phyloP scores from a whole-genome alignment of 148 eudicot genomes.

The Beta vulgaris region DNA sequence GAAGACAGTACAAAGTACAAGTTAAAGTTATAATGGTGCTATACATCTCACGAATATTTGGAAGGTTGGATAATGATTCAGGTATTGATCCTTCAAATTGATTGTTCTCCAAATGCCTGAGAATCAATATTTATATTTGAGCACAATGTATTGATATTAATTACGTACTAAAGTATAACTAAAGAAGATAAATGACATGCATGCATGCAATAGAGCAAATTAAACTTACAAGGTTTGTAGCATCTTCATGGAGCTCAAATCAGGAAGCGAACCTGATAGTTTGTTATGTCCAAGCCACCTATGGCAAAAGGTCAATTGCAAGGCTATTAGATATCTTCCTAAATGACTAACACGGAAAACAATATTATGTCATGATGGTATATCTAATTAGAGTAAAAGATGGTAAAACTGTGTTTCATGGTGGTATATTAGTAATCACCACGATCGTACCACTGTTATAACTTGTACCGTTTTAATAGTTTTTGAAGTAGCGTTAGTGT shows the following conservation, averaged over 20 bases:
- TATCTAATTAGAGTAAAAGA: too few species aligned
- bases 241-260: slow-evolving; percentile 47
- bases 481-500: too few species aligned
- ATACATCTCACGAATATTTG: slow-evolving; percentile 69
- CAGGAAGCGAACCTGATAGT: slow-evolving; percentile 63
- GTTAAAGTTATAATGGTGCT: neutral
- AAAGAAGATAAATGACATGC: too few species aligned
- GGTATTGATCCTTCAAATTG: slow-evolving; percentile 73
- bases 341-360: too few species aligned
- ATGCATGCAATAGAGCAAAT: too few species aligned
- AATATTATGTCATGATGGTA: too few species aligned
- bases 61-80: slow-evolving; percentile 50
- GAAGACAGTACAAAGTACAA: neutral
- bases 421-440: too few species aligned
- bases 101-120: slow-evolving; percentile 84
- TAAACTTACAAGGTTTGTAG: slow-evolving; percentile 59
- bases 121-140: neutral
- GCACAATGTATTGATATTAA: neutral
- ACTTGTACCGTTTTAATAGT: too few species aligned
- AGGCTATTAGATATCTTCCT: too few species aligned
- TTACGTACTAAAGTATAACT: too few species aligned
- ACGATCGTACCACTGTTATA: too few species aligned
- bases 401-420: too few species aligned
- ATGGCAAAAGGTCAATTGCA: neutral
- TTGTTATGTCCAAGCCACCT: slow-evolving; percentile 72